These are phyloP conservation scores for Cornus kousa DNA, from an alignment of 148 eudicot species.

Conservation along the genomic window DNA sequence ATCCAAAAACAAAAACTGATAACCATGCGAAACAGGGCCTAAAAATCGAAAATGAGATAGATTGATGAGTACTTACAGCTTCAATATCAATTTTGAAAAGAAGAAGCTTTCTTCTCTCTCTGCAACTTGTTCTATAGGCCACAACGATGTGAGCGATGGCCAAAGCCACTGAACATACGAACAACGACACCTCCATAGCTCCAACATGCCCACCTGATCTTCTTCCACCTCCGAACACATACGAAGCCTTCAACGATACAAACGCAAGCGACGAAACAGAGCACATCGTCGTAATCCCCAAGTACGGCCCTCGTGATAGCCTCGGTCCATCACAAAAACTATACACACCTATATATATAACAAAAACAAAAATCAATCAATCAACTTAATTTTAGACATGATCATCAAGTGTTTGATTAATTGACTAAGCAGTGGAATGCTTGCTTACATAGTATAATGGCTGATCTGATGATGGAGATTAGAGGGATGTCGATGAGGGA, in stretches of 20 bases:
- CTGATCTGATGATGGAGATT: slow-evolving; percentile 48
- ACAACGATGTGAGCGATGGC: slow-evolving; percentile 78
- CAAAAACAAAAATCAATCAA: background rate
- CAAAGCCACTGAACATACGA: slow-evolving; percentile 51
- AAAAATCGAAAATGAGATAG: background rate
- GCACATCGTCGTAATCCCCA: slow-evolving; percentile 60
- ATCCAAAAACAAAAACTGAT: too few relatives aligned
- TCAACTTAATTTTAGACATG: too few relatives aligned
- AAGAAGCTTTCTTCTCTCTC: slow-evolving; percentile 86
- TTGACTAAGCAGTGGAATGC: too few relatives aligned
- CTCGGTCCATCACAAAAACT: slow-evolving; percentile 94
- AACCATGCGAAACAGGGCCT: too few relatives aligned
- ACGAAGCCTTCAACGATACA: slow-evolving; percentile 84
- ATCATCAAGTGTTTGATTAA: too few relatives aligned
- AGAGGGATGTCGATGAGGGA: slow-evolving; percentile 57
- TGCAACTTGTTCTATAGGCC: slow-evolving; percentile 84
- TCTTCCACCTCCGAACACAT: slow-evolving; percentile 36
- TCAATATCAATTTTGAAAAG: slow-evolving; percentile 86
- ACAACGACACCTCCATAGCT: slow-evolving; percentile 39
- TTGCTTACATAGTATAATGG: slow-evolving; percentile 55
- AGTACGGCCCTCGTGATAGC: slow-evolving; percentile 79
- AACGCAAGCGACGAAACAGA: slow-evolving; percentile 68
- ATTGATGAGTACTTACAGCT: slow-evolving; percentile 64
- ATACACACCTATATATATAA: slow-evolving; percentile 60
- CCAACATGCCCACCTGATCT: slow-evolving; percentile 2